Evolutionary conservation across 23 red algal genomes (phyloP).

Genomic region (Gracilaria domingensis): DNA sequence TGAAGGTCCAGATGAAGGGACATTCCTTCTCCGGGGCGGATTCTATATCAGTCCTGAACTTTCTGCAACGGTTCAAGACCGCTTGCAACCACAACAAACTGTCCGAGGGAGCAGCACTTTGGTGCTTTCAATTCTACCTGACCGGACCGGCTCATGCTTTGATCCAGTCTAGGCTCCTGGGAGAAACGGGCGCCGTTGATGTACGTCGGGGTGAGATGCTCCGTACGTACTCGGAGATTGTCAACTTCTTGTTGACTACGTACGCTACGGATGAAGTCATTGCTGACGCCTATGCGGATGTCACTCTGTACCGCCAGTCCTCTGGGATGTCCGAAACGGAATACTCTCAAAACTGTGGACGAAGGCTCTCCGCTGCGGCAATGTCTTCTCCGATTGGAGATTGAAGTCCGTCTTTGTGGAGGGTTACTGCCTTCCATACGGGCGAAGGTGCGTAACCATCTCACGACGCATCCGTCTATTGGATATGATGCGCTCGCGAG

Average conservation of each 20-base stretch:
- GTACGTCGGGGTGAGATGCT: background rate
- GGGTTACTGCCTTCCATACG: no score
- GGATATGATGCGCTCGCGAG: background rate
- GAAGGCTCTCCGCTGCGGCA: slow-evolving; percentile 3
- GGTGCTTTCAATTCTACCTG: slow-evolving; percentile 40
- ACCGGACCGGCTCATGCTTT: slow-evolving; percentile 13
- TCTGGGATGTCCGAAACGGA: background rate
- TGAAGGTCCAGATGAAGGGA: slow-evolving; percentile 49
- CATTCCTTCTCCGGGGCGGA: slow-evolving; percentile 16
- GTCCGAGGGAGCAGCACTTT: slow-evolving; percentile 2
- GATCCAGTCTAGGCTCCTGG: background rate
- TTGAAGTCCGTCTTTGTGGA: slow-evolving; percentile 20
- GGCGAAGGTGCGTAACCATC: background rate
- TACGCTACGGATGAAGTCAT: slow-evolving; percentile 48
- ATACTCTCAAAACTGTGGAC: no score
- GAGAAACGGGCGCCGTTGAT: background rate
- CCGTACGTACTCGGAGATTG: slow-evolving; percentile 6
- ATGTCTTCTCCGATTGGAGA: slow-evolving; percentile 14
- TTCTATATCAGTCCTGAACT: slow-evolving; percentile 29
- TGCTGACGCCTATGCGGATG: background rate
- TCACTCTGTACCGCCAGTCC: background rate
- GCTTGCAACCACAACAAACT: slow-evolving; percentile 10
- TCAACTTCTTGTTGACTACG: slow-evolving; percentile 26
- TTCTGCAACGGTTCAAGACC: slow-evolving; percentile 11
- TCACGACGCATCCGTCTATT: background rate